A percentile compares a stretch with the other conserved stretches of the same genome.
Evolutionary conservation across 129 eudicot genomes (phyloP).

Genomic region (Lactuca saligna): DNA sequence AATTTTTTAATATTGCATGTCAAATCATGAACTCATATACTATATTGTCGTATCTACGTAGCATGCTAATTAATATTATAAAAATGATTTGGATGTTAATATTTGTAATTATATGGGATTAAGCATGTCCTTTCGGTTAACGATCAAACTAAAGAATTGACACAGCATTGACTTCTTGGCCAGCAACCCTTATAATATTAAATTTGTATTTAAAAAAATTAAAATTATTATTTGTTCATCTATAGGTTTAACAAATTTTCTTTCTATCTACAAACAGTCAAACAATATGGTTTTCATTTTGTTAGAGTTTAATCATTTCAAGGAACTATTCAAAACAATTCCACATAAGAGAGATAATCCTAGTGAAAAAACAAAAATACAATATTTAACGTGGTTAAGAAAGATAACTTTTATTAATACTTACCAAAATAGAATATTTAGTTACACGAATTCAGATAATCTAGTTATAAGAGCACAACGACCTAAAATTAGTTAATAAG

Average conservation of each 20-base stretch:
- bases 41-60: background rate
- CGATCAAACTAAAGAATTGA: slow-evolving; percentile 31
- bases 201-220: background rate
- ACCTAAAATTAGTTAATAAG: too few species aligned
- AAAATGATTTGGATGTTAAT: slow-evolving; percentile 27
- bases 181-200: slow-evolving; percentile 21
- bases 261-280: background rate
- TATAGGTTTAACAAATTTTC: background rate
- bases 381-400: too few species aligned
- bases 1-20: background rate
- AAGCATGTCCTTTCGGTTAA: slow-evolving; percentile 32
- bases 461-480: too few species aligned
- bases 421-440: too few species aligned
- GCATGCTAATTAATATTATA: slow-evolving; percentile 1
- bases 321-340: too few species aligned
- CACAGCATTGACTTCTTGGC: slow-evolving; percentile 24
- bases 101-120: slow-evolving; percentile 24
- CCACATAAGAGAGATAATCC: too few species aligned
- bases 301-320: too few species aligned
- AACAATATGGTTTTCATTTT: background rate
- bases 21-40: background rate
- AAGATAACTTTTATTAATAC: too few species aligned
- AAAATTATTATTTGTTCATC: background rate
- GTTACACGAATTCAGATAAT: too few species aligned
- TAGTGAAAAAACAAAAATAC: too few species aligned